Base-by-base conservation (phyloP, 2,329 filamentous ascomycete genomes). In the Ophioceras dolichostomum region DNA sequence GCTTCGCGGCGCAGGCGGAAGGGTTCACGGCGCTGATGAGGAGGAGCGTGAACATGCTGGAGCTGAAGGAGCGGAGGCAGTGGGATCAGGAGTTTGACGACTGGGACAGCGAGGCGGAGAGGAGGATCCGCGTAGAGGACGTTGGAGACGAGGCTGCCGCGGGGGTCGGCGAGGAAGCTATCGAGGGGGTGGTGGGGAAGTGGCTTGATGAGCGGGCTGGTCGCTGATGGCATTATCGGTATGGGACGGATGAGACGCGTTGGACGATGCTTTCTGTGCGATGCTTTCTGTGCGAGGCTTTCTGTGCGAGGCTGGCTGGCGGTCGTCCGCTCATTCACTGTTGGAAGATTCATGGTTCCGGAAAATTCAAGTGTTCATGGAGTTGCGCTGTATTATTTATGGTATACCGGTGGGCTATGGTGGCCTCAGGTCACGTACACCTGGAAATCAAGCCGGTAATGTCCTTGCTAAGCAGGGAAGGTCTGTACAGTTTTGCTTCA, bases 21-120 rank as follows among this genome's bases (percentile, higher is more conserved):
- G 64, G 69, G 47, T 49, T 76, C n/a, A 59, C 57, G 0, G 47
- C 32, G 13, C 47, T 68, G 40, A 71, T 74, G 65, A 58, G 61
- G 26, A 57, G 61, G 31, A 71, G 69, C 45, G 46, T 73, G 18
- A 54, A 64, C 20, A 60, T 57, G 46, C 29, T 61, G 3, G 68
- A 73, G 49, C 45, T 67, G 13, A 60, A 57, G 41, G 56, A 65
- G 43, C 55, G 61, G 16, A 48, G 44, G 36, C 51, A 47, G 26
- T 65, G 61, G 61, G 65, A 67, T 39, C 51, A 58, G 2, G 54
- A 64, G 5, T 47, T 53, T 22, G 51, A 56, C 9, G 51, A 41
- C 4, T 53, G 45, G 45, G 50, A 51, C 3, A 49, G 47, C 2
- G 61, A 65, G 45, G 55, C 54, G 1, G 39, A 47, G 13, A 50